These are phyloP conservation scores for Logfia minima DNA, from an alignment of 129 eudicot species.

Conservation along the genomic window DNA sequence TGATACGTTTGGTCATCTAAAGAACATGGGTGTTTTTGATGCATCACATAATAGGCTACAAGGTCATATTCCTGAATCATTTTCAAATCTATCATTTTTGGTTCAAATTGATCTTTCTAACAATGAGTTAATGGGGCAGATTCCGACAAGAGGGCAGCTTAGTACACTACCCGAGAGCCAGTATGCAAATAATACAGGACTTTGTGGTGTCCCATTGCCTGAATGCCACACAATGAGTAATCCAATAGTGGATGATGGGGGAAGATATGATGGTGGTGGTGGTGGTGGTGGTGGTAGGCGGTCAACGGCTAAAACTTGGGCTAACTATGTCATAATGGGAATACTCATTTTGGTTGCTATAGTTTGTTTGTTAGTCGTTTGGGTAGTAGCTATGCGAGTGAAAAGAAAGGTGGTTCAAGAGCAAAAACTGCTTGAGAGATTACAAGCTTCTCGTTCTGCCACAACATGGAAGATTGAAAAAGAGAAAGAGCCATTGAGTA, in stretches of 20 bases:
- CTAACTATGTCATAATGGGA: constrained; percentile 69
- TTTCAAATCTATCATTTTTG: constrained; percentile 69
- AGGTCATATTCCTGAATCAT: constrained; percentile 87
- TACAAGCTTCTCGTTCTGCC: constrained; percentile 72
- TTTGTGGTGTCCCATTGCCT: constrained; percentile 76
- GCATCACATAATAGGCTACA: constrained; percentile 81
- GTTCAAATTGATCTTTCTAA: constrained; percentile 86
- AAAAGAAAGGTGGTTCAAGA: constrained; percentile 60
- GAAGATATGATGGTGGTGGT: constrained; percentile 33
- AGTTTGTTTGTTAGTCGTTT: constrained; percentile 60
- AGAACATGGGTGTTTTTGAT: constrained; percentile 84
- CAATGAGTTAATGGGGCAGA: constrained; percentile 88
- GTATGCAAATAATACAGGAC: constrained; percentile 72
- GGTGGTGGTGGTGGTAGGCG: constrained; percentile 35
- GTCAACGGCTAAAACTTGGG: constrained; percentile 53
- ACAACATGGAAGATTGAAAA: constrained; percentile 96
- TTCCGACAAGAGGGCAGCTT: constrained; percentile 78
- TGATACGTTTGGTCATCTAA: constrained; percentile 60
- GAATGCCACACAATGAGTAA: constrained; percentile 46
- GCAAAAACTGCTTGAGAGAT: constrained; percentile 58
- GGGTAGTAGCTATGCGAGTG: constrained; percentile 80
- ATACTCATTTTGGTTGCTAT: constrained; percentile 64
- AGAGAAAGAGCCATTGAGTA: constrained; percentile 89
- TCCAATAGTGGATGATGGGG: constrained; percentile 38
- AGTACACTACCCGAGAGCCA: constrained; percentile 90